A percentile compares a stretch with the other conserved stretches of the same genome.
phyloP scores from a whole-genome alignment of 176 grass and related monocot genomes.

The Cocos nucifera region DNA sequence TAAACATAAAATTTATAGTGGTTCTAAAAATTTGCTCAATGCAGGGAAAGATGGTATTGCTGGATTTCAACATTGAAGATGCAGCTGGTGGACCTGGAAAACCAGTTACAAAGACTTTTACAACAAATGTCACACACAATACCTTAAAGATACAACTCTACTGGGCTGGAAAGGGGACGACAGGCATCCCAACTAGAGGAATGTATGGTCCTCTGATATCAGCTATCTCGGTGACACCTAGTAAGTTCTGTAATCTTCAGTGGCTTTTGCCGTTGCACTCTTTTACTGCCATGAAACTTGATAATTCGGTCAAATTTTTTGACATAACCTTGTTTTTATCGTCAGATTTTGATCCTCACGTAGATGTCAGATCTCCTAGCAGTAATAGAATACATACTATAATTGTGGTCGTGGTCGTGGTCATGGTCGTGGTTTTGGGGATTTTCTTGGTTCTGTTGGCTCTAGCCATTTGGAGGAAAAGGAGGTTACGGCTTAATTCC shows the following conservation, averaged over 20 bases:
- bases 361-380: slow-evolving; percentile 7
- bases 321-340: slow-evolving; percentile 32
- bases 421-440: slow-evolving; percentile 39
- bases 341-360: slow-evolving; percentile 26
- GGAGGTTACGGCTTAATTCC: slow-evolving; percentile 20
- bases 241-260: slow-evolving; percentile 34
- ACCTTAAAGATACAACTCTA: slow-evolving; percentile 74
- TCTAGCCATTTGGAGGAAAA: slow-evolving; percentile 42
- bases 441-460: slow-evolving; percentile 33
- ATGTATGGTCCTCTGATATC: slow-evolving; percentile 84
- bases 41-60: slow-evolving; percentile 70
- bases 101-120: slow-evolving; percentile 49
- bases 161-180: slow-evolving; percentile 86
- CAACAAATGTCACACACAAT: slow-evolving; percentile 38
- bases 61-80: slow-evolving; percentile 74
- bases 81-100: slow-evolving; percentile 46
- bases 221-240: slow-evolving; percentile 86
- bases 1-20: neutral
- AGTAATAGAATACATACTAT: slow-evolving; percentile 16
- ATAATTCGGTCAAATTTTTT: no score
- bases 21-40: slow-evolving; percentile 8
- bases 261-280: no score
- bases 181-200: slow-evolving; percentile 76
- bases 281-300: no score
- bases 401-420: slow-evolving; percentile 44